Evolutionary conservation across 352 stramenopile genomes (phyloP).

Genomic region (Pilasporangium apinafurcum): DNA sequence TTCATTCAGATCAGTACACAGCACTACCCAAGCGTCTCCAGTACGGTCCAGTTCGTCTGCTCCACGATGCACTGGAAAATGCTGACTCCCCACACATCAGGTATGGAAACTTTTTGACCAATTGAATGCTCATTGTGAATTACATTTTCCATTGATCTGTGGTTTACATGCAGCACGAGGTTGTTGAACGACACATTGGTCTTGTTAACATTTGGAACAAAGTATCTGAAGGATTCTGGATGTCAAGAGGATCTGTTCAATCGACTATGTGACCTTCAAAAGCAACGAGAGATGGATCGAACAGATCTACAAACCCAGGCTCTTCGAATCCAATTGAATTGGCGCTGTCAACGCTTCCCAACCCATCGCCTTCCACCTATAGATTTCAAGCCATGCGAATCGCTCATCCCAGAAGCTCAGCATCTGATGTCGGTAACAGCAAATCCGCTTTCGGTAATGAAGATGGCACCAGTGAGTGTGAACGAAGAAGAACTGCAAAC

Average conservation of each 20-base stretch:
- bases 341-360: conserved; percentile 38
- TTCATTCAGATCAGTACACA: conserved; percentile 12
- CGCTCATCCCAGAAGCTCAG: conserved; percentile 30
- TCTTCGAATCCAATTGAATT: conserved; percentile 19
- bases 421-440: conserved; percentile 10
- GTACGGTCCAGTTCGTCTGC: conserved; percentile 20
- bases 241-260: conserved; percentile 5
- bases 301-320: conserved; percentile 13
- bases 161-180: conserved; percentile 6
- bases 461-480: conserved; percentile 13
- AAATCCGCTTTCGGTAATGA: neutral
- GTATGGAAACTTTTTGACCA: neutral
- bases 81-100: conserved; percentile 32
- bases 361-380: conserved; percentile 35
- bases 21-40: conserved; percentile 17
- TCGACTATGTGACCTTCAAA: conserved; percentile 6
- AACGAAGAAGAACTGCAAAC: conserved; percentile 25
- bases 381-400: conserved; percentile 24
- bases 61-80: conserved; percentile 13
- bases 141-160: neutral
- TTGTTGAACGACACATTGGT: conserved; percentile 42
- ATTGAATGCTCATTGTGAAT: conserved; percentile 2
- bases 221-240: conserved; percentile 22
- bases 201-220: conserved; percentile 32
- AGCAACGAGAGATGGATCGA: conserved; percentile 6